Base-by-base conservation (phyloP, 164 flowering plant genomes). In the Stephania cephalantha region DNA sequence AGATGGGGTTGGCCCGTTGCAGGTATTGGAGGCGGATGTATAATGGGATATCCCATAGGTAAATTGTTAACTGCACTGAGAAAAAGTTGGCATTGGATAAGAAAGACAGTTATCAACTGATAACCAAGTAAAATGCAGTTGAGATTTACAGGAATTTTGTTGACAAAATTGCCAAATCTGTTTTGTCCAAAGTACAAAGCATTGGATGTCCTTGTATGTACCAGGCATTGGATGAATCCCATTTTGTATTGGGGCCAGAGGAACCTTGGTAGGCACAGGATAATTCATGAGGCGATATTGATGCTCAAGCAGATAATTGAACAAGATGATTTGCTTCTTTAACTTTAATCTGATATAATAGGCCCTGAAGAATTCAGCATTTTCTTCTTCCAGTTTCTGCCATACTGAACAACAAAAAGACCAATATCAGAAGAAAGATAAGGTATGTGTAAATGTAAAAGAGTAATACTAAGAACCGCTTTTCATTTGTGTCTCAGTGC, bases 311-410 rank as follows among this genome's bases (percentile, higher is more conserved):
- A 95, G 83, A 81, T 91, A 91, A 77, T 95, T 95, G 83, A 95
- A 95, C 81, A 90, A 30, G 46, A 93, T 84, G 53, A 95, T 95
- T 84, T 95, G 99, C 77, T 90, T 95, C 86, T 95, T 95, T 87
- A 95, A 76, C 83, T 95, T 93, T 71, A 95, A 82, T 85, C 99
- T 87, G 74, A 93, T 88, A 82, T 92, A 91, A 78, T 95, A 95
- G 7, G 98, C 97, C 81, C 96, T 86, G 88, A 95, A 95, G 78
- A 95, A 95, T 52, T 93, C 99, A n/a, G 97, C 89, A 88, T 95
- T 95, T 85, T 93, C 98, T 85, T 95, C 97, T 86, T 95, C 99
- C 85, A 93, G 74, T 83, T 95, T 95, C 90, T 93, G 96, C 99
- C 99, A 95, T 18, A 95, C 99, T 95, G 82, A 46, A 73, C 53